These are phyloP conservation scores for Aureobasidium sp. DNA, from an alignment of 2,329 filamentous ascomycete genomes.

Conservation along the genomic window DNA sequence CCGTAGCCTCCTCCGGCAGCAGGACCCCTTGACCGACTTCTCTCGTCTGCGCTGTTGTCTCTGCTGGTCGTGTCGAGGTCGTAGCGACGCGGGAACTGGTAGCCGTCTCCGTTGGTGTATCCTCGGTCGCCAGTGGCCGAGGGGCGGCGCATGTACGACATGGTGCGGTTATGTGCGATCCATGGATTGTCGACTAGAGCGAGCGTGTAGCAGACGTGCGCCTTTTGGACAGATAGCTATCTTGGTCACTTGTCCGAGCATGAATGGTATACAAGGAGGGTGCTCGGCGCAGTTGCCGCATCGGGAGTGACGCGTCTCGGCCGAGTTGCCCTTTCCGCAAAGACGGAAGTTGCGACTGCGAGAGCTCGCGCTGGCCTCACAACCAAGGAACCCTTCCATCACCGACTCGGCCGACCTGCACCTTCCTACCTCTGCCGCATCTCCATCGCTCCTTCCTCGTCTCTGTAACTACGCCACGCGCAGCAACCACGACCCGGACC, in stretches of 20 bases:
- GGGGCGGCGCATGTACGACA: slow-evolving; percentile 9
- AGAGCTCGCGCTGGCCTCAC: background rate
- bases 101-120: slow-evolving; percentile 31
- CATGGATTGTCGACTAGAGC: background rate
- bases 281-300: background rate
- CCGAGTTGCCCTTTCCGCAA: background rate
- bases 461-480: too few relatives aligned
- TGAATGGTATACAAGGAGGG: background rate
- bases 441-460: background rate
- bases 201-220: background rate
- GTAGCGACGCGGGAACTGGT: slow-evolving; percentile 25
- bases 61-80: slow-evolving; percentile 27
- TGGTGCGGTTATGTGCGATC: background rate
- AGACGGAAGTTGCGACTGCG: background rate
- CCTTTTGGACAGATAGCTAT: background rate
- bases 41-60: slow-evolving; percentile 28
- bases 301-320: slow-evolving; percentile 8
- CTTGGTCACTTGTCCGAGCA: background rate
- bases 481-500: background rate
- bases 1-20: slow-evolving; percentile 32
- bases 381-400: background rate
- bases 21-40: slow-evolving; percentile 27
- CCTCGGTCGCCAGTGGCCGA: slow-evolving; percentile 16
- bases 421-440: background rate
- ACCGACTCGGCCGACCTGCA: background rate